Conservation (phyloP, 2,329 filamentous ascomycete genomes). For the Dothistroma septosporum region DNA sequence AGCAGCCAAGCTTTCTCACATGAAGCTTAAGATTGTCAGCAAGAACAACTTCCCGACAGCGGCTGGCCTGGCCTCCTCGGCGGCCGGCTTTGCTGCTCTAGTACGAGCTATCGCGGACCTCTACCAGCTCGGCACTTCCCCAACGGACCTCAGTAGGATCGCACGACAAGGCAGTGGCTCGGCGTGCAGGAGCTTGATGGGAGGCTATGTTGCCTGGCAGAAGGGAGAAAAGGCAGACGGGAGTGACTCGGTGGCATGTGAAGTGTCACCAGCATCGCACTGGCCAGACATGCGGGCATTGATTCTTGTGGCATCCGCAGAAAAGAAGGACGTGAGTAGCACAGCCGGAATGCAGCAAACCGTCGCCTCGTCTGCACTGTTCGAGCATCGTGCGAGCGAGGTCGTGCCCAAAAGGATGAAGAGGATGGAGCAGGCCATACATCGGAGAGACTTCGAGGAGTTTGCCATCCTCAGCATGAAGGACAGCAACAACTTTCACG, state of each 20-base stretch:
- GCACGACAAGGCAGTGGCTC: constrained; percentile 92
- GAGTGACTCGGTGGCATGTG: constrained; percentile 78
- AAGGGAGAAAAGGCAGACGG: constrained; percentile 73
- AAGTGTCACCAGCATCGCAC: constrained; percentile 82
- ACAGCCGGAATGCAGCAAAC: constrained; percentile 97
- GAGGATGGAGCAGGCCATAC: constrained; percentile 78
- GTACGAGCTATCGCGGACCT: constrained; percentile 86
- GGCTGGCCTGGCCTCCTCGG: constrained; percentile 69
- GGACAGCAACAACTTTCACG: constrained; percentile 96
- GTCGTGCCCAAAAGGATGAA: constrained; percentile 82
- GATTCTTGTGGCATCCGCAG: constrained; percentile 84
- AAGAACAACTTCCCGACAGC: constrained; percentile 99
- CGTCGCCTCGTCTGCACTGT: constrained; percentile 84
- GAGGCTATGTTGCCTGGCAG: constrained; percentile 94
- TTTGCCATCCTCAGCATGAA: constrained; percentile 93
- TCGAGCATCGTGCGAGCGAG: constrained; percentile 66
- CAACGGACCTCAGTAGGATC: constrained; percentile 79
- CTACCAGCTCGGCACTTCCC: constrained; percentile 71
- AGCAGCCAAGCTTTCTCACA: constrained; percentile 74
- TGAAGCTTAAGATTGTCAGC: constrained; percentile 80
- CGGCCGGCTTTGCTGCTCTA: constrained; percentile 63
- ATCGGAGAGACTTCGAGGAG: constrained; percentile 70
- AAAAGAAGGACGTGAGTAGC: constrained; percentile 92
- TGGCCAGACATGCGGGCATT: constrained; percentile 95
- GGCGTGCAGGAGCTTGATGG: constrained; percentile 87